A percentile compares a stretch with the other conserved stretches of the same genome.
Conservation (phyloP, 345 rosid species). For the Pugionium dolabratum region DNA sequence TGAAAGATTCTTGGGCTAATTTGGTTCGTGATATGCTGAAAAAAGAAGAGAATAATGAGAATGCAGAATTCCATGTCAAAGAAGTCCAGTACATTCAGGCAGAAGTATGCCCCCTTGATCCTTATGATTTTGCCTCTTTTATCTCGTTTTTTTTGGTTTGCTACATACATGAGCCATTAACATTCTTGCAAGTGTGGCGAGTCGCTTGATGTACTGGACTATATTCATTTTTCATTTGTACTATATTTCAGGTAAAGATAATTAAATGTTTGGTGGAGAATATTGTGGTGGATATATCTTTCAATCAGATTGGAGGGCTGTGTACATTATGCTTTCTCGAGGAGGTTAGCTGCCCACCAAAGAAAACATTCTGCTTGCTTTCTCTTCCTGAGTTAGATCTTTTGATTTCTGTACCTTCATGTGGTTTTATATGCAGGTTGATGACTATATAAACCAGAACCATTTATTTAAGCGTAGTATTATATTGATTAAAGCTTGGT, state of each 20-base stretch:
- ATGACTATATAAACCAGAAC: slow-evolving; percentile 68
- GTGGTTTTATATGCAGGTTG: slow-evolving; percentile 62
- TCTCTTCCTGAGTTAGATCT: slow-evolving; percentile 22
- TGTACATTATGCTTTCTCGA: slow-evolving; percentile 99
- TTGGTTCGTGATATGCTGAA: slow-evolving; percentile 88
- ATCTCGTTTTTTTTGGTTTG: neutral
- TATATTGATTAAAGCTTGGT: slow-evolving; percentile 97
- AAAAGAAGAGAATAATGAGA: slow-evolving; percentile 85
- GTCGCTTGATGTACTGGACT: neutral
- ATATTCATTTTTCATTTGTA: slow-evolving; percentile 10
- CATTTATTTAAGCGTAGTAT: slow-evolving; percentile 97
- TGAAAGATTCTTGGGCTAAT: slow-evolving; percentile 96
- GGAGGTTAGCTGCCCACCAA: slow-evolving; percentile 59
- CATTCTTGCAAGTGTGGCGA: neutral
- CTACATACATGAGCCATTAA: neutral
- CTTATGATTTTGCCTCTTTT: slow-evolving; percentile 23
- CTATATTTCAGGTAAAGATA: slow-evolving; percentile 72
- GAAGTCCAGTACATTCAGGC: slow-evolving; percentile 99
- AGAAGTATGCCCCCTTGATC: slow-evolving; percentile 55
- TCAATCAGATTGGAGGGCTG: slow-evolving; percentile 96
- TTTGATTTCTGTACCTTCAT: slow-evolving; percentile 12
- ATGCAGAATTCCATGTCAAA: slow-evolving; percentile 87
- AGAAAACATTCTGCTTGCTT: neutral
- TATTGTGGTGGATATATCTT: slow-evolving; percentile 96
- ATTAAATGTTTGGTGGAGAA: slow-evolving; percentile 98